Base-by-base conservation (phyloP, 768 basidiomycete genomes). In the Tephrocybe rancida region DNA sequence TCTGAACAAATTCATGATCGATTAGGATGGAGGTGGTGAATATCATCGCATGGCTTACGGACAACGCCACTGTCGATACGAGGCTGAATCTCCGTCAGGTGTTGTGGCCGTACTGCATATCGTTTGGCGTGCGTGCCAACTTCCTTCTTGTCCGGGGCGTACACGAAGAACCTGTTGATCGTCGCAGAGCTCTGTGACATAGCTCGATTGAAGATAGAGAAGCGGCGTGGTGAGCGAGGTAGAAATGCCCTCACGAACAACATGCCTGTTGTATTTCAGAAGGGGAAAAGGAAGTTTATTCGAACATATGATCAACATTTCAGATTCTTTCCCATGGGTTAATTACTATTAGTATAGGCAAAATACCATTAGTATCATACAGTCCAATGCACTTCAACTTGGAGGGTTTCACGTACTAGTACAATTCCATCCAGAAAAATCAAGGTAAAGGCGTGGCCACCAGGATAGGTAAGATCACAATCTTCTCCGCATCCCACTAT, bases 401-500 rank as follows among this genome's bases (percentile, higher is more conserved):
- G n/a, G n/a, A n/a, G n/a, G n/a, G n/a, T n/a, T n/a, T n/a, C n/a
- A 47, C 27, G 19, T n/a, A 49, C 35, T 4, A 37, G 35, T 9
- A n/a, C n/a, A n/a, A n/a, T 27, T 18, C 13, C 30, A 32, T 41
- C 27, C 42, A 27, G 19, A 44, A 9, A 6, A n/a, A 30, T 27
- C 24, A 50, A 18, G 47, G 19, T 61, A 50, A 66, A 35, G 63
- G 63, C 39, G 63, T 60, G 10, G 65, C 57, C 79, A 58, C 73
- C 67, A 4, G 72, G 35, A 78, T 73, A 1, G 83, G 82, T 21
- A 71, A 53, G 41, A 86, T 81, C 2, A 75, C 68, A 14, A 85
- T 44, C 57, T 74, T 83, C 59, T 82, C 80, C 45, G 73, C 68
- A 55, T 86, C 82, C 84, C 85, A 86, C 84, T 86, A 54, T 16